Percentiles rank a stretch among this genome's conserved stretches.
Evolutionary conservation across 352 stramenopile species (phyloP).

Genomic region (Nothophytophthora sp.): DNA sequence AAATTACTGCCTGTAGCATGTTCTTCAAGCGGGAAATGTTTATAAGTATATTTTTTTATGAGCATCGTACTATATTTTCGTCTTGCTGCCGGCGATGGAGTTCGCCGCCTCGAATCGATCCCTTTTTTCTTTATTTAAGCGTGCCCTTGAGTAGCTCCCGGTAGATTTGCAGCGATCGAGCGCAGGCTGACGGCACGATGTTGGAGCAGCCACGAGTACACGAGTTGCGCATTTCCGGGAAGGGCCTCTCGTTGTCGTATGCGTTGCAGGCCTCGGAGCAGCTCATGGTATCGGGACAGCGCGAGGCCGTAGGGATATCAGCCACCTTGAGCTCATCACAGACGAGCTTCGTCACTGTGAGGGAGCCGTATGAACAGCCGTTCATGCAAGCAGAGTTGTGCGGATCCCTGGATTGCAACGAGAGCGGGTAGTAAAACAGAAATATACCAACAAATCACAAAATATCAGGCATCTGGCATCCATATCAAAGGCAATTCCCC

Average conservation of each 20-base stretch:
- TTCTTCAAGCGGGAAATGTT: too few species aligned
- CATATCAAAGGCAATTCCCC: too few species aligned
- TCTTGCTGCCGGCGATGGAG: too few species aligned
- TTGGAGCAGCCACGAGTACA: constrained; percentile 63
- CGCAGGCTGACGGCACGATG: constrained; percentile 59
- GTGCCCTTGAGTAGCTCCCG: constrained; percentile 45
- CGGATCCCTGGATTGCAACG: too few species aligned
- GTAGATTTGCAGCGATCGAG: constrained; percentile 69
- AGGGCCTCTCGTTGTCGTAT: constrained; percentile 57
- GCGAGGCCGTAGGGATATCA: constrained; percentile 24
- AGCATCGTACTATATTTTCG: not conserved
- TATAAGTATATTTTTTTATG: too few species aligned
- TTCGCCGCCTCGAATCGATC: not conserved
- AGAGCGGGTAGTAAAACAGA: too few species aligned
- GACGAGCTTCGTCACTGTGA: constrained; percentile 66
- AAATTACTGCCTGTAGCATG: too few species aligned
- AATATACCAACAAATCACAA: too few species aligned
- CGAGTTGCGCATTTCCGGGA: constrained; percentile 46
- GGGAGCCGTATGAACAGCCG: constrained; percentile 72
- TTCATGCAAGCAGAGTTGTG: constrained; percentile 76
- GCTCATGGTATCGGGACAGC: constrained; percentile 60
- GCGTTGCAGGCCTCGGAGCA: constrained; percentile 57
- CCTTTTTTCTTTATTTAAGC: constrained; percentile 12
- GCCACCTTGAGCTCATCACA: constrained; percentile 49
- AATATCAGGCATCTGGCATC: too few species aligned